Evolutionary conservation across 371 early-diverging fungal genomes (phyloP), one percentile per base, ranked within the genome.

Genomic region (Mucor racemosus): DNA sequence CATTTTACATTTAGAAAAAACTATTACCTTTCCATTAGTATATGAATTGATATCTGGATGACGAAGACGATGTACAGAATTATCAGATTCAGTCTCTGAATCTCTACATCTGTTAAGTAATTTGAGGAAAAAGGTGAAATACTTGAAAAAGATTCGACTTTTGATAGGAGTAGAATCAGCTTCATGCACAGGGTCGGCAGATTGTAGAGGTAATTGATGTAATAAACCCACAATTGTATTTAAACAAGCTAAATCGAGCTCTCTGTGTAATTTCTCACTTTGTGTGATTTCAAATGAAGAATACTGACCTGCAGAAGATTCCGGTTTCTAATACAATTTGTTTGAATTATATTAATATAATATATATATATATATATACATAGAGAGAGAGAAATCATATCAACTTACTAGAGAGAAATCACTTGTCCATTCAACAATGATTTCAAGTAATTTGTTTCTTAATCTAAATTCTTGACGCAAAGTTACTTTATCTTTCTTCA

Each of bases 81-180:
- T 61, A 39, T 67, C 68, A 5, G 55, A 14, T 44, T 66, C 59
- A 15, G 41, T 81, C 69, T 89, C 90, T 17, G 87, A 81, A 38
- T 91, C 82, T 58, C 93, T 83, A 73, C 94, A 95, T 66, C 93
- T 88, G 68, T 91, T 93, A 58, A 97, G 76, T 21, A 95, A 79
- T 64, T 93, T 93, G 58, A 97, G 76, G 74, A 96, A 95, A 77
- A 96, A 96, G 36, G 88, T 84, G 74, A 96, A 92, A 76, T 95
- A 95, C 41, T 92, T 90, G 76, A 89, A 91, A 72, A 95, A 97
- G 7, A 94, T 85, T 48, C 90, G 79, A 48, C 90, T 87, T 56
- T 95, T 93, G 69, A 88, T 84, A 66, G 90, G 89, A 9, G 82
- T 78, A 36, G 91, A 78, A 40, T 89, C 91, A 4, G 81, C 76